These are phyloP conservation scores for Tribonema minus DNA, from an alignment of 108 stramenopile species.

Conservation along the genomic window DNA sequence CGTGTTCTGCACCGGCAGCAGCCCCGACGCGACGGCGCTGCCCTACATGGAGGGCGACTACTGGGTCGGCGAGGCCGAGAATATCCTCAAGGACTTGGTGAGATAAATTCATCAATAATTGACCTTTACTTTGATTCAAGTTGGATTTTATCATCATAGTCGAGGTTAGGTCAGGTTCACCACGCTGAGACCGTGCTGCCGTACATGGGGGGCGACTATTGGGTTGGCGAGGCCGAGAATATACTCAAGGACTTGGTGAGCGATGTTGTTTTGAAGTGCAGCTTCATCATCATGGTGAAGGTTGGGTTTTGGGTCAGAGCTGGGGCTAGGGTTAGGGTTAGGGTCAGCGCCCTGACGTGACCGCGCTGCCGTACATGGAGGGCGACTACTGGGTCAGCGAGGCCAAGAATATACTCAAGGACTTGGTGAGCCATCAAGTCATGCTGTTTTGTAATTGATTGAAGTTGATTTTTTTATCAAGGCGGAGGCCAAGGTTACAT, in stretches of 20 bases:
- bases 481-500: too few relatives aligned
- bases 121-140: not conserved
- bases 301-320: too few relatives aligned
- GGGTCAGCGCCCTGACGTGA: conserved; percentile 51
- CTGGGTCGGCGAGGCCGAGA: conserved; percentile 94
- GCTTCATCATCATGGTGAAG: too few relatives aligned
- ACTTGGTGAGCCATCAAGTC: not conserved
- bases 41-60: conserved; percentile 99
- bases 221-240: conserved; percentile 90
- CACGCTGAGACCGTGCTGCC: conserved; percentile 76
- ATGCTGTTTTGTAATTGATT: not conserved
- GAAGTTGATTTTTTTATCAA: not conserved
- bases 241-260: conserved; percentile 75
- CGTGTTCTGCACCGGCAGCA: conserved; percentile 63
- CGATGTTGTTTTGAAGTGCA: too few relatives aligned
- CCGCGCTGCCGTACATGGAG: conserved; percentile 90
- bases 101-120: not conserved
- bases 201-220: conserved; percentile 97
- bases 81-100: conserved; percentile 75
- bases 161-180: too few relatives aligned
- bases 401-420: conserved; percentile 93
- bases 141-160: not conserved
- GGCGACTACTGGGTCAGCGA: conserved; percentile 98
- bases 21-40: conserved; percentile 61
- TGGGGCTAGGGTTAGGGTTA: too few relatives aligned